Evolutionary conservation across 1,139 yeast genomes (phyloP), one percentile per base, ranked within the genome.

Genomic region (Hanseniaspora uvarum): DNA sequence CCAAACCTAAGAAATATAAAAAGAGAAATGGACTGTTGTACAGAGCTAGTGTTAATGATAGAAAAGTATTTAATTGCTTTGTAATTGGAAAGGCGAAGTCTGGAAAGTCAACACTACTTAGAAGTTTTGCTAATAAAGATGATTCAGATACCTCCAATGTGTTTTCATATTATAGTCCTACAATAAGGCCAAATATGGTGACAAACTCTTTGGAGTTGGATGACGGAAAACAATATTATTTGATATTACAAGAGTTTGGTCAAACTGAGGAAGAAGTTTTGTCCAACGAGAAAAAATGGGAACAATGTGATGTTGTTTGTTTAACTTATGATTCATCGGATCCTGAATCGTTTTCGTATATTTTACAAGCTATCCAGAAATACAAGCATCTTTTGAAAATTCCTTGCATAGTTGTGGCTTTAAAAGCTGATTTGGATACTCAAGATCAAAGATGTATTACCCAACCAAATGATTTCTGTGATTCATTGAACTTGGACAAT

Each of bases 221-320:
- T 54, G 97, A 97, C 1, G 97, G 97, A 1, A 89, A 87, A 64
- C 98, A 92, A 66, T 88, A 95, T 65, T 92, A 92, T 64, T 71
- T 92, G 62, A 87, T 92, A 53, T 67, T 92, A 46, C 95, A 89
- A 66, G 98, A 92, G 62, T 70, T 88, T 34, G 96, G 96, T 0
- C 95, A 86, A 59, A 71, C 85, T 37, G 96, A 87, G 63, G 80
- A 85, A 0, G 94, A 94, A 0, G 80, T 88, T 6, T 68, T 89
- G 28, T 89, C 80, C 55, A 86, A 88, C 63, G 75, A 75, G 50
- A 67, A 72, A n/a, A 75, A 88, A 47, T 66, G 92, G 18, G 87
- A 85, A 54, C 84, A 83, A 55, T 92, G 97, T 68, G 98, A 92
- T 66, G 95, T 88, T 1, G 68, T 92, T 1, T 92, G 97, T 66